Conservation (phyloP, 108 stramenopile species). For the Chaetoceros muelleri region DNA sequence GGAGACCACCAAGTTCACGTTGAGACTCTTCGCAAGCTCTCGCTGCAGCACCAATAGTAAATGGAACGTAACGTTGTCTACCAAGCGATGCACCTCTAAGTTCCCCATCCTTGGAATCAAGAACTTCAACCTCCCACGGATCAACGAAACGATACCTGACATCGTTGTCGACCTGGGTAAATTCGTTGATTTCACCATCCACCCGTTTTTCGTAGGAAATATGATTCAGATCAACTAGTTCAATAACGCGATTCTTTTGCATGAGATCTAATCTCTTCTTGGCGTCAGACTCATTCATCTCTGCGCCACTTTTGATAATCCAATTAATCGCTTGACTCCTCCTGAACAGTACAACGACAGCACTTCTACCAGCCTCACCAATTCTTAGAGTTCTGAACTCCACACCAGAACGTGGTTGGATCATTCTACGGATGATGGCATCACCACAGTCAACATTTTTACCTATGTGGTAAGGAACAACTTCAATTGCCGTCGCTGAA, state of each 20-base stretch:
- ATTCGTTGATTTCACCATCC: slow-evolving; percentile 5
- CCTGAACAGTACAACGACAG: slow-evolving; percentile 73
- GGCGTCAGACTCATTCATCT: slow-evolving; percentile 41
- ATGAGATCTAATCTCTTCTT: slow-evolving; percentile 38
- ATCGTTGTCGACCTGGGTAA: slow-evolving; percentile 22
- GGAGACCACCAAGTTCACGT: slow-evolving; percentile 45
- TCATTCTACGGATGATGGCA: slow-evolving; percentile 54
- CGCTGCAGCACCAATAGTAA: slow-evolving; percentile 47
- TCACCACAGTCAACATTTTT: slow-evolving; percentile 37
- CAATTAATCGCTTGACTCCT: slow-evolving; percentile 59
- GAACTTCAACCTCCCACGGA: slow-evolving; percentile 83
- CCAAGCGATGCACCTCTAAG: slow-evolving; percentile 62
- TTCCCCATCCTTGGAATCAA: slow-evolving; percentile 64
- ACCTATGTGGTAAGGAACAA: slow-evolving; percentile 21
- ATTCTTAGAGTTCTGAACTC: slow-evolving; percentile 72
- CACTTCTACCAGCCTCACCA: slow-evolving; percentile 69
- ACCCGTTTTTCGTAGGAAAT: slow-evolving; percentile 21
- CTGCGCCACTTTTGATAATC: slow-evolving; percentile 48
- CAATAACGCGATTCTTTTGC: slow-evolving; percentile 62
- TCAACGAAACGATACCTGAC: slow-evolving; percentile 77
- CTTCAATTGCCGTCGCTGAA: slow-evolving; percentile 30
- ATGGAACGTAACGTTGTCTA: slow-evolving; percentile 42
- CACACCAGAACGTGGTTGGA: slow-evolving; percentile 71
- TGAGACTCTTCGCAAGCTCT: slow-evolving; percentile 44
- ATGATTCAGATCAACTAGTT: slow-evolving; percentile 47